Evolutionary conservation across 2,329 filamentous ascomycete genomes (phyloP), one percentile per base, ranked within the genome.

Genomic region (Clarireedia paspali): DNA sequence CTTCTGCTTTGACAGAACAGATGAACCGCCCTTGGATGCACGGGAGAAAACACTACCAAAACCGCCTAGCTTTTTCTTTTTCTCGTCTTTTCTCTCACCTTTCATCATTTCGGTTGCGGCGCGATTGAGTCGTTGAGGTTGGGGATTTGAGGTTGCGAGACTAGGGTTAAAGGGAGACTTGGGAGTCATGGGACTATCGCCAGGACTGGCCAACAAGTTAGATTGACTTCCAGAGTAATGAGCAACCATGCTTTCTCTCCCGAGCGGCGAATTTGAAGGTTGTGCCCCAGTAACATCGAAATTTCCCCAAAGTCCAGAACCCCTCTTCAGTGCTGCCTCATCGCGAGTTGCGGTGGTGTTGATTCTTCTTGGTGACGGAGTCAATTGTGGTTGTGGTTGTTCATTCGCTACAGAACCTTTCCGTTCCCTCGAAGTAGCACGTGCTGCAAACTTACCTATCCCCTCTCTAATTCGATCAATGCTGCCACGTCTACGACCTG

Each of bases 381-480:
- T 30, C 10, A 10, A 30, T 30, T 30, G 27, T 4, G 7, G 1
- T 30, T 2, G 27, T 23, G 24, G 23, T 24, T 48, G 24, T 10
- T 45, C 53, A 14, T 23, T 51, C 20, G 64, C 62, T 7, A 58
- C 40, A 9, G 64, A 64, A 26, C 53, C 54, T 17, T 47, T 45
- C 50, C 67, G 57, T 30, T 68, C 66, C 53, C 66, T 59, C 17
- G 63, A 68, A 17, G 62, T 57, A 5, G 47, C 58, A 6, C 66
- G 64, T 27, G 63, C 64, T 45, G 27, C 27, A 10, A 79, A 69
- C 53, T 73, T 73, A 52, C 72, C 74, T 3, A 77, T 74, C 51
- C 80, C 70, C 15, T 78, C 77, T 59, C 78, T 80, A 59, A 82
- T 76, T n/a, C 81, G 66, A 20, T 69, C 74, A 10, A 73, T 76